Base-by-base conservation (phyloP, 805 yeast genomes). In the Saccharomycopsis microspora region DNA sequence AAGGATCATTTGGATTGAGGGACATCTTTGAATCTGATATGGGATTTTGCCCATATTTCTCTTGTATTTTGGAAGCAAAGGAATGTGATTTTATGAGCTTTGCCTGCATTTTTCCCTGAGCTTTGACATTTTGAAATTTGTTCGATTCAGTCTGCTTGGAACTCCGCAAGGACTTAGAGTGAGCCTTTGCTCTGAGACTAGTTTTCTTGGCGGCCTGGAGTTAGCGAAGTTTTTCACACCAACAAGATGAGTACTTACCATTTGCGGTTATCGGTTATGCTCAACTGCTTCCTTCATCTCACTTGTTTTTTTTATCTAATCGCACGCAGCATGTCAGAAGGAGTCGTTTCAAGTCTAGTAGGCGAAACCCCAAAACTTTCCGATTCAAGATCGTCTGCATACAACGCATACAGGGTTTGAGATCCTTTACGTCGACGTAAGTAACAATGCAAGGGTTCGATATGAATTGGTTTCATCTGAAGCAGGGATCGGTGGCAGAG, bases 31-130 rank as follows among this genome's bases (percentile, higher is more conserved):
- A n/a, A 31, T 27, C 31, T 9, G 31, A 30, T 41, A 32, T 29
- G 27, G 5, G 29, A 35, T 33, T 27, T 2, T 19, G 5, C 9
- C n/a, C n/a, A 30, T 29, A 5, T 10, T 7, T 8, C 34, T 32
- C 9, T 8, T 8, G 42, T 11, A 46, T 42, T 32, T 46, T 42
- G 10, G 33, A 34, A 8, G 45, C 41, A 32, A 48, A 48, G 5
- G 32, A 28, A n/a, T 45, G 34, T 7, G 53, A 50, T 48, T 50
- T 50, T 9, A 35, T 46, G 28, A 50, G 45, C 39, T 40, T 43
- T 31, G 34, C 42, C 27, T 50, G 48, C 7, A 29, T 33, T 30
- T 38, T 47, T 8, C n/a, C 34, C 3, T 9, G 34, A 32, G 19
- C 35, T 27, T 32, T 8, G 40, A n/a, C 37, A 37, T 28, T 19